Evolutionary conservation across 768 basidiomycete species (phyloP), one percentile per base, ranked within the genome.

Genomic region (Lentinula guzmanii): DNA sequence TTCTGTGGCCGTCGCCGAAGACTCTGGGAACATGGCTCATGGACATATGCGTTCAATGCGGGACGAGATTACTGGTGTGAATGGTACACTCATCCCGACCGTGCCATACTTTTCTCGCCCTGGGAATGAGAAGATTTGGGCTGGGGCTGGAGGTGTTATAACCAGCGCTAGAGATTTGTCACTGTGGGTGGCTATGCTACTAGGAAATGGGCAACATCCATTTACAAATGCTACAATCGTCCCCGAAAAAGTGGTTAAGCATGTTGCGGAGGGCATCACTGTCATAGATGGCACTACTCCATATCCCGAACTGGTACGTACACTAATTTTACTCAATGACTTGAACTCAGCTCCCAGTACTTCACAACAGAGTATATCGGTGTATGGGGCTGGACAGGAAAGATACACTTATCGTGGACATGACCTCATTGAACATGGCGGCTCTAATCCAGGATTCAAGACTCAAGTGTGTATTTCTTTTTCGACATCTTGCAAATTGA

Each of bases 391-490:
- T 15, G 78, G 72, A 9, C 78, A 79, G 65, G 72, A 69, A 64
- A 62, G 74, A 9, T 78, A 70, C 60, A 70, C 75, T 0, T 79
- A 79, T 53, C 75, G 71, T 24, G 78, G 77, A 4, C 72, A 74
- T 52, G 76, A 77, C 53, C 67, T 79, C 8, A 72, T 81, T 43
- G 78, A 79, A 59, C 78, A 81, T 64, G 76, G 76, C 2, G 78
- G 79, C 2, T 71, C 67, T 51, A 75, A 75, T 61, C 75, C 77
- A 1, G 78, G 77, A 1, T 79, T 69, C 60, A 69, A 69, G 46
- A 69, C 65, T 8, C 69, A 62, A n/a, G 62, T 67, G 39, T 41
- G 18, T 9, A 13, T n/a, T 41, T 60, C 45, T 28, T 21, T 28
- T 28, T 28, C 28, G 28, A 28, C 3, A 28, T 4, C 28, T 28